Percentiles rank a stretch among this genome's conserved stretches.
phyloP scores from a whole-genome alignment of 2,329 filamentous ascomycete genomes.

The Rutstroemia sp. region DNA sequence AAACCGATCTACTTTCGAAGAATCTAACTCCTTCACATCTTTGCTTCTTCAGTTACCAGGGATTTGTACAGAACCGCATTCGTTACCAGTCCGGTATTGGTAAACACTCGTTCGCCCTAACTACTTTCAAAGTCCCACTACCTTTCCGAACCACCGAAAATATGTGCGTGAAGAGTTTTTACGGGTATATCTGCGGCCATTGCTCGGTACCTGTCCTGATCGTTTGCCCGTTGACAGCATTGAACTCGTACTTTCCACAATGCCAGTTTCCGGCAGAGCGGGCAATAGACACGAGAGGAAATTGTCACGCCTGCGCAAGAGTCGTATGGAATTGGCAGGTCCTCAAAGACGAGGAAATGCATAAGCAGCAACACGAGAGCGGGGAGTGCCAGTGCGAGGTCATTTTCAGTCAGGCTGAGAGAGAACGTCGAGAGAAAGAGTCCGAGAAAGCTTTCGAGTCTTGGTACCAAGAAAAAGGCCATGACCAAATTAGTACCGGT shows the following conservation, averaged over 20 bases:
- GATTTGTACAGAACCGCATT: too few species aligned
- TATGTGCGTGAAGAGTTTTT: constrained; percentile 42
- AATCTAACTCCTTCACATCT: too few species aligned
- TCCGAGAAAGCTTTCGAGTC: not conserved
- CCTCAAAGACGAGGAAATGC: constrained; percentile 21
- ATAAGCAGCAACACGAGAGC: constrained; percentile 17
- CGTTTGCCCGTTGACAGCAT: constrained; percentile 32
- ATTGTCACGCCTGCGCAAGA: constrained; percentile 25
- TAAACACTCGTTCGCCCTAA: too few species aligned
- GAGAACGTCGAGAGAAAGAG: constrained; percentile 12
- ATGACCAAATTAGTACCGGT: constrained; percentile 3
- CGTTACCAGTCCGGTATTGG: too few species aligned
- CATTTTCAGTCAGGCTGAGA: constrained; percentile 20
- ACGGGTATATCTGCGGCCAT: constrained; percentile 43
- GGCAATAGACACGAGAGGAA: constrained; percentile 17
- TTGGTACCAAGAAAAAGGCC: constrained; percentile 4
- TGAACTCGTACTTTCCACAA: constrained; percentile 21
- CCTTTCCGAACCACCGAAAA: not conserved
- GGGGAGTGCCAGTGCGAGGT: constrained; percentile 23
- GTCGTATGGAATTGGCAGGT: constrained; percentile 27
- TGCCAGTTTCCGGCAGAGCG: constrained; percentile 25
- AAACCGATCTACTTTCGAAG: too few species aligned
- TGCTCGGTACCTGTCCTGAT: constrained; percentile 34
- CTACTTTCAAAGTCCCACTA: not conserved
- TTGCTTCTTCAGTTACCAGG: too few species aligned